These are phyloP conservation scores for Westerdykella aurantiaca DNA, from an alignment of 2,329 filamentous ascomycete genomes.

Conservation along the genomic window DNA sequence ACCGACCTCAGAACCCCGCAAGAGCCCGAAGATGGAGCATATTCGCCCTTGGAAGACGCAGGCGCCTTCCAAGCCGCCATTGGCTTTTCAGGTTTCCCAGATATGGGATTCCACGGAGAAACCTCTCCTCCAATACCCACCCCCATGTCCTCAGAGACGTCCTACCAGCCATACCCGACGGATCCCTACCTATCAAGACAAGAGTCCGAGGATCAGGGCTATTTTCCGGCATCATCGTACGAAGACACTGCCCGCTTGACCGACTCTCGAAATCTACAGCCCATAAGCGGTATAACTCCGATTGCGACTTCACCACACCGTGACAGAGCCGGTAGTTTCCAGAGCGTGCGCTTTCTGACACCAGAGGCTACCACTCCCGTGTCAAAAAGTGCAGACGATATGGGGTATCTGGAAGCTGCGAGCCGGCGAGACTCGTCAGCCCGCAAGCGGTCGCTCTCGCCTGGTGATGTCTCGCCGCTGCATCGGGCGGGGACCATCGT, in stretches of 20 bases:
- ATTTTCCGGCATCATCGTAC: conserved; percentile 45
- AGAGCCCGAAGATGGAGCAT: conserved; percentile 33
- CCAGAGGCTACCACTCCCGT: conserved; percentile 38
- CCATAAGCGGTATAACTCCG: conserved; percentile 46
- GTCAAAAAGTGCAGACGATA: conserved; percentile 56
- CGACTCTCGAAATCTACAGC: conserved; percentile 50
- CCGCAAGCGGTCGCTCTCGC: conserved; percentile 47
- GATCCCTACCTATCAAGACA: conserved; percentile 27
- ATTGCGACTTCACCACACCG: conserved; percentile 42
- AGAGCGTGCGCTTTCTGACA: conserved; percentile 50
- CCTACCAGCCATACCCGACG: conserved; percentile 41
- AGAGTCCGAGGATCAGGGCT: conserved; percentile 48
- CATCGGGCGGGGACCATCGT: conserved; percentile 48
- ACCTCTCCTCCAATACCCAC: conserved; percentile 25
- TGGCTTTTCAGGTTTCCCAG: conserved; percentile 40
- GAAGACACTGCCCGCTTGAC: conserved; percentile 58
- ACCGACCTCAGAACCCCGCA: conserved; percentile 21
- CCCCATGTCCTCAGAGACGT: conserved; percentile 40
- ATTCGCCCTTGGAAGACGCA: conserved; percentile 42
- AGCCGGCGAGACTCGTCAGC: conserved; percentile 32
- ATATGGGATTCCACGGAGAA: conserved; percentile 41
- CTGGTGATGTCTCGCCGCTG: conserved; percentile 43
- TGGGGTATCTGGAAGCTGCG: conserved; percentile 53
- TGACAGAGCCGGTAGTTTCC: conserved; percentile 38
- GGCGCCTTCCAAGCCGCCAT: conserved; percentile 47